Base-by-base conservation (phyloP, 306 rosid species). In the Quercus aquifolioides region DNA sequence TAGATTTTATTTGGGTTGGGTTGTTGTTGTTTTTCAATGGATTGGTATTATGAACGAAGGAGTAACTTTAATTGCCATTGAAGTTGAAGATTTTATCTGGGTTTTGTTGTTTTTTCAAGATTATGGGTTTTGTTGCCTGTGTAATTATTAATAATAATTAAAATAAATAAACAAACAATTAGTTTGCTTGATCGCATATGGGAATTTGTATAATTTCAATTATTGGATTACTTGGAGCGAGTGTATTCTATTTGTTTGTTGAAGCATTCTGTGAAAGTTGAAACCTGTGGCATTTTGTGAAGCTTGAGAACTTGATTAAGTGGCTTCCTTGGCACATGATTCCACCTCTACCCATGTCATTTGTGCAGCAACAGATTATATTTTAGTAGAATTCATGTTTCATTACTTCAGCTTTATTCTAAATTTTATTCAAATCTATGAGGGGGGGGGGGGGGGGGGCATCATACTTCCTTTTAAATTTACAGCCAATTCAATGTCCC, bases 21-120 rank as follows among this genome's bases (percentile, higher is more conserved):
- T 31, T 77, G 23, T 55, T 56, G 28, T 17, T 52, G 12, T 19
- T 57, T 35, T 35, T 68, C 30, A 11, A 23, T 59, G 30, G 31
- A 28, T 59, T 59, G 33, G 11, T 59, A 23, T n/a, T 23, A 59
- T 25, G 67, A 59, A 59, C 7, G 25, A 23, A 21, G 67, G 67
- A 11, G 30, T 59, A 31, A 28, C 69, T 28, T 28, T 6, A 63
- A 28, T 67, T 67, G 10, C 55, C 33, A 26, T 26, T 55, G 70
- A 75, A 54, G 70, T 63, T 74, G 64, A 55, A 23, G 35, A 60
- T 85, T 64, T 58, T 21, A 15, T 20, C 9, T n/a, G 70, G 59
- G 58, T 79, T 85, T 78, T 8, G 35, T 55, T 73, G 1, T 75
- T 30, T 84, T 58, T 38, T 84, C 9, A 38, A 38, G 46, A 38